These are phyloP conservation scores for Clavispora vitiphila DNA, from an alignment of 805 yeast genomes.

Conservation along the genomic window DNA sequence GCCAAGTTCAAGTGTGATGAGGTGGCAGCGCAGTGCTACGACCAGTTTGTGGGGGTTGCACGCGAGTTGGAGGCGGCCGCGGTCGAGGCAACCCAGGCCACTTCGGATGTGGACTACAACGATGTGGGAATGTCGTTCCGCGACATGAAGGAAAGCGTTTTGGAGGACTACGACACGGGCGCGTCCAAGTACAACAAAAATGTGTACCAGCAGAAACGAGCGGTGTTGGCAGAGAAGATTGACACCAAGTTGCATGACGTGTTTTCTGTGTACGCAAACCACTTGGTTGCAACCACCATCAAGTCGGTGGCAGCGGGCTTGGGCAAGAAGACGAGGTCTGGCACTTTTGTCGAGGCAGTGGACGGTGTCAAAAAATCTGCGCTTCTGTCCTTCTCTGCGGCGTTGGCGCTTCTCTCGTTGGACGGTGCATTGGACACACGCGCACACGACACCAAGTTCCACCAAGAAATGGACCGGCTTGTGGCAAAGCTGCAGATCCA, in stretches of 20 bases:
- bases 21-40: slow-evolving; percentile 45
- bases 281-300: slow-evolving; percentile 6
- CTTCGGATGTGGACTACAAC: slow-evolving; percentile 33
- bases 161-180: slow-evolving; percentile 54
- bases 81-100: background rate
- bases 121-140: slow-evolving; percentile 41
- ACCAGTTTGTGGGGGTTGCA: slow-evolving; percentile 23
- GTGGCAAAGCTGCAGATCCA: slow-evolving; percentile 29
- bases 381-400: slow-evolving; percentile 10
- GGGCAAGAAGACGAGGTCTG: slow-evolving; percentile 7
- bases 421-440: slow-evolving; percentile 24
- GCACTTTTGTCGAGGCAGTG: slow-evolving; percentile 12
- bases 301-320: slow-evolving; percentile 8
- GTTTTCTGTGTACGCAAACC: slow-evolving; percentile 27
- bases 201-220: slow-evolving; percentile 64
- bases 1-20: slow-evolving; percentile 95
- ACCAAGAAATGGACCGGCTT: slow-evolving; percentile 18
- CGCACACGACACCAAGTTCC: slow-evolving; percentile 12
- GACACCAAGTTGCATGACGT: slow-evolving; percentile 39
- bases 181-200: slow-evolving; percentile 71
- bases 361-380: slow-evolving; percentile 8
- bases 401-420: slow-evolving; percentile 21
- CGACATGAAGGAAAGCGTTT: slow-evolving; percentile 40
- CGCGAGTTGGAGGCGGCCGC: slow-evolving; percentile 10
- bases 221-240: slow-evolving; percentile 43